phyloP scores from a whole-genome alignment of 2,329 filamentous ascomycete species.

The Orbilia ellipsospora region DNA sequence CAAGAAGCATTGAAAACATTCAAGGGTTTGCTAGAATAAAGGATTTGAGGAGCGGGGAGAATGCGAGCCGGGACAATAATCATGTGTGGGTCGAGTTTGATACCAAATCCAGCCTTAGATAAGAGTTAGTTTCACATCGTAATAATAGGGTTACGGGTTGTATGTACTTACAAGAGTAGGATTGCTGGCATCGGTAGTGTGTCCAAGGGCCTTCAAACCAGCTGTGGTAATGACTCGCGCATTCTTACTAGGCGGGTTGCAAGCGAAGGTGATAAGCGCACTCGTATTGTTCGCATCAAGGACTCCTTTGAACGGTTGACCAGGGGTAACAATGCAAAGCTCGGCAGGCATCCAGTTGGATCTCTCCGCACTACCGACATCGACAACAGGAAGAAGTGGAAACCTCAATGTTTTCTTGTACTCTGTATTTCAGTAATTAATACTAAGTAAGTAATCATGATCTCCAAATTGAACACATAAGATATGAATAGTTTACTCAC shows the following conservation, averaged over 20 bases:
- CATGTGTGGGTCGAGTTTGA: conserved; percentile 71
- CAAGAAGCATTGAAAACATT: conserved; percentile 70
- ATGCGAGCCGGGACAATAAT: conserved; percentile 79
- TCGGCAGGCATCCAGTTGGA: conserved; percentile 76
- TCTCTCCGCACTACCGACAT: conserved; percentile 65
- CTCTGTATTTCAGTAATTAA: conserved; percentile 57
- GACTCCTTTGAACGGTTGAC: conserved; percentile 73
- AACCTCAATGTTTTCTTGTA: conserved; percentile 63
- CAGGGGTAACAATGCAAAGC: conserved; percentile 71
- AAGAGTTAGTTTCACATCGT: background rate
- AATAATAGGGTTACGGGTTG: background rate
- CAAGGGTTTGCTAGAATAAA: conserved; percentile 66
- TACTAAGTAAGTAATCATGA: background rate
- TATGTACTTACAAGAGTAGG: conserved; percentile 54
- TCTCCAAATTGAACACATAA: background rate
- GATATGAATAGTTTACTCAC: conserved; percentile 60
- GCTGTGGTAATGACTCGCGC: conserved; percentile 72
- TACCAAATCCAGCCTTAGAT: conserved; percentile 69
- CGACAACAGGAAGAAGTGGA: conserved; percentile 70
- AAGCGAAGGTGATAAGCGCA: conserved; percentile 78
- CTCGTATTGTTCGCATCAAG: conserved; percentile 72
- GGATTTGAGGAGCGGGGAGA: conserved; percentile 70
- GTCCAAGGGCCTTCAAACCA: conserved; percentile 70
- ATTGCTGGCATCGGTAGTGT: conserved; percentile 65
- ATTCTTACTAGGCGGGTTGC: conserved; percentile 74